A percentile compares a stretch with the other conserved stretches of the same genome.
Evolutionary conservation across 1,284 basidiomycete species (phyloP).

Genomic region (Trametes pubescens): DNA sequence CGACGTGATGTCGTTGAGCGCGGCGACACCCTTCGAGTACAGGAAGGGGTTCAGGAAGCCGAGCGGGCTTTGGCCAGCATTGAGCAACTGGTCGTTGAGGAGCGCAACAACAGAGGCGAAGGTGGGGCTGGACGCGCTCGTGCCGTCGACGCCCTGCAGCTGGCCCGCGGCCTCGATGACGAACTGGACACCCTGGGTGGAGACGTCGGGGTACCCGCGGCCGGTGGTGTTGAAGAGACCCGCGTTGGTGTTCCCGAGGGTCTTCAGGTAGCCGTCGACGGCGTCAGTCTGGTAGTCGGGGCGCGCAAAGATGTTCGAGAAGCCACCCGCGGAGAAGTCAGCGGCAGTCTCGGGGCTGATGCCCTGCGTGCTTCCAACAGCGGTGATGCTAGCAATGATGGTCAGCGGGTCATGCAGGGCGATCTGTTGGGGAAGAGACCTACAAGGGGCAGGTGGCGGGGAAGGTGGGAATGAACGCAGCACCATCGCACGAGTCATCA

Average conservation of each 20-base stretch:
- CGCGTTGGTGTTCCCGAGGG: constrained; percentile 39
- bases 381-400: constrained; percentile 63
- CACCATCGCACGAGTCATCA: constrained; percentile 49
- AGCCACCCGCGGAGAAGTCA: constrained; percentile 51
- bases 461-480: constrained; percentile 70
- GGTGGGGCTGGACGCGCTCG: constrained; percentile 49
- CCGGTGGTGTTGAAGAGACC: constrained; percentile 63
- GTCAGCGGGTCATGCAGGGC: background rate
- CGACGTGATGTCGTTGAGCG: constrained; percentile 39
- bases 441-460: constrained; percentile 64
- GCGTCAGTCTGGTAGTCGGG: constrained; percentile 33
- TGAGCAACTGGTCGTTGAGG: constrained; percentile 65
- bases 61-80: constrained; percentile 56
- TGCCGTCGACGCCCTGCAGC: constrained; percentile 58
- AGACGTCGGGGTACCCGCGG: constrained; percentile 13
- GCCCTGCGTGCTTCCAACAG: constrained; percentile 60
- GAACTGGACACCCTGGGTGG: constrained; percentile 50
- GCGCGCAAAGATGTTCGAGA: constrained; percentile 34
- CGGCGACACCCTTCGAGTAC: constrained; percentile 49
- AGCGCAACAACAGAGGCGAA: constrained; percentile 65
- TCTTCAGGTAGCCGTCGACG: constrained; percentile 28
- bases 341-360: constrained; percentile 57
- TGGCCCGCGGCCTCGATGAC: constrained; percentile 60
- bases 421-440: constrained; percentile 11
- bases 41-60: constrained; percentile 69